These are phyloP conservation scores for Thielaviopsis populi DNA, from an alignment of 2,329 filamentous ascomycete species.

Conservation along the genomic window DNA sequence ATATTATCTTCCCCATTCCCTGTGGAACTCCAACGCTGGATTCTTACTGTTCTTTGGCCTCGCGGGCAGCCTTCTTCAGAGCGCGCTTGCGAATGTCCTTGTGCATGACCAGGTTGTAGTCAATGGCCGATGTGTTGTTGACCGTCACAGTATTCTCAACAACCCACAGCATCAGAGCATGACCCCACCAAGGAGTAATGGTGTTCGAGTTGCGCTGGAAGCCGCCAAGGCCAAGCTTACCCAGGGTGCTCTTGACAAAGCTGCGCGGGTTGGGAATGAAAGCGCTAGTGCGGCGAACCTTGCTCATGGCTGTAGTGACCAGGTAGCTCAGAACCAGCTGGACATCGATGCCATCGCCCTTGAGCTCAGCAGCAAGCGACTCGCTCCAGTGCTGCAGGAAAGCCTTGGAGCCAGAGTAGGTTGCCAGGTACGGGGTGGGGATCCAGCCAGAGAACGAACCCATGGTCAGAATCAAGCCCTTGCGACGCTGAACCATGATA, in stretches of 20 bases:
- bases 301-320: conserved; percentile 93
- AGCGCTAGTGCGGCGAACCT: conserved; percentile 65
- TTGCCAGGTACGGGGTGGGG: conserved; percentile 82
- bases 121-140: conserved; percentile 33
- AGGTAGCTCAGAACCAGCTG: conserved; percentile 85
- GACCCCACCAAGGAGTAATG: conserved; percentile 86
- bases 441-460: conserved; percentile 89
- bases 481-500: conserved; percentile 67
- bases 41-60: conserved; percentile 49
- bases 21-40: neutral
- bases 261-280: conserved; percentile 66
- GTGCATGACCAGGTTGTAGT: conserved; percentile 54
- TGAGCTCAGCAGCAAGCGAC: conserved; percentile 69
- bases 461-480: conserved; percentile 89
- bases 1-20: neutral
- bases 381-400: conserved; percentile 96
- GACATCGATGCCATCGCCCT: conserved; percentile 68
- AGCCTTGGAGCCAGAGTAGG: conserved; percentile 94
- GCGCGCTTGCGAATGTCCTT: conserved; percentile 68
- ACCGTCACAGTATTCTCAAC: conserved; percentile 45
- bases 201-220: conserved; percentile 69
- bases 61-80: conserved; percentile 67
- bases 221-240: conserved; percentile 61
- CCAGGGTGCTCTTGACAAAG: conserved; percentile 66
- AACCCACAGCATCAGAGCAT: conserved; percentile 76